These are phyloP conservation scores for Colletotrichum spaethianum DNA, from an alignment of 2,329 filamentous ascomycete species.

Conservation along the genomic window DNA sequence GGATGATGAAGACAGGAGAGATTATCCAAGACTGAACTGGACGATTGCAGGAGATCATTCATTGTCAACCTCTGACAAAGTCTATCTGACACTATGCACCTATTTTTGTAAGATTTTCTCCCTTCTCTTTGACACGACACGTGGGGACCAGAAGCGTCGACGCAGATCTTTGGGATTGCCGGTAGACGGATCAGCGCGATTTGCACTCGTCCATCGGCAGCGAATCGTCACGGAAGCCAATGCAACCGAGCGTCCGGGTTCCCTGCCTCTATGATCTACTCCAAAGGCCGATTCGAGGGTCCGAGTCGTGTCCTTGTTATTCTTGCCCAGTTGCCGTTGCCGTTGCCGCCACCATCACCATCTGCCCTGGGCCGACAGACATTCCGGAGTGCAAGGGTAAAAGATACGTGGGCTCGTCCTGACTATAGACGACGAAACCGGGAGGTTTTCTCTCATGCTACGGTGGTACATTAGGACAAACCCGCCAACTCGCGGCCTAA, in stretches of 20 bases:
- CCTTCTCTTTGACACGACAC: neutral
- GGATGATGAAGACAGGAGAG: neutral
- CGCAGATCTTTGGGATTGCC: neutral
- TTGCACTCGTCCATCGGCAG: neutral
- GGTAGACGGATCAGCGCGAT: too few species aligned
- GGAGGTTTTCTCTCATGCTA: neutral
- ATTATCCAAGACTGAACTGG: neutral
- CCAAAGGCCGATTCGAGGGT: neutral
- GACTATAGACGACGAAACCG: neutral
- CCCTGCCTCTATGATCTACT: neutral
- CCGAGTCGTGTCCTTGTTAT: neutral
- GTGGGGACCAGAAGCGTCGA: neutral
- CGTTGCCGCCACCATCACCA: neutral
- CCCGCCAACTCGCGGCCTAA: too few species aligned
- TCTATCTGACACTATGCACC: neutral
- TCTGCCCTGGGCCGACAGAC: neutral
- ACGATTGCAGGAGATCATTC: neutral
- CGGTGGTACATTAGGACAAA: too few species aligned
- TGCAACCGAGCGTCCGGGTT: neutral
- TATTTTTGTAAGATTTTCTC: neutral
- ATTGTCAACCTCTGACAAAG: neutral
- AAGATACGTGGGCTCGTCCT: neutral
- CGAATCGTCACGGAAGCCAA: neutral
- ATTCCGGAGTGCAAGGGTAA: neutral
- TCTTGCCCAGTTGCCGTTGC: neutral